Conservation (phyloP, 129 eudicot genomes). For the Centrapalus pauciflorus region DNA sequence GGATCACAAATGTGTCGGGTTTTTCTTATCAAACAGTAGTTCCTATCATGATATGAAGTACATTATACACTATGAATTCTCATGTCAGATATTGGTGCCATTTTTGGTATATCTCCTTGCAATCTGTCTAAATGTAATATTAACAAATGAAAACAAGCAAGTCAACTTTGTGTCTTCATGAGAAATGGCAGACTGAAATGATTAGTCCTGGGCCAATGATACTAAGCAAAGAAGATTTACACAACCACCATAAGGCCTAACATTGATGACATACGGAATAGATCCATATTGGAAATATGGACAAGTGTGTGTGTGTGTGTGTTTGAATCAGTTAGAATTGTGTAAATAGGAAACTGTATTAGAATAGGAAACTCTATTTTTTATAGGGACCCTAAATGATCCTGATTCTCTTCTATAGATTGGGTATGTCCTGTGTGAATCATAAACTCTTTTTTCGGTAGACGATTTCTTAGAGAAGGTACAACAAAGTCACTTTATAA, state of each 20-base stretch:
- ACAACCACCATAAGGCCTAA: background rate
- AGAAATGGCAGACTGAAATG: background rate
- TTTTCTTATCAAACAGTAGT: constrained; percentile 2
- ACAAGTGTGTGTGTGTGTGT: no score
- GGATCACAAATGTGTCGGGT: background rate
- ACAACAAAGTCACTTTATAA: no score
- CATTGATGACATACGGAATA: background rate
- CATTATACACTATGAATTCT: no score
- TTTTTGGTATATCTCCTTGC: background rate
- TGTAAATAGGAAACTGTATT: no score
- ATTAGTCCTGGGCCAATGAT: background rate
- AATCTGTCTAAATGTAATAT: background rate
- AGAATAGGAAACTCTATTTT: no score
- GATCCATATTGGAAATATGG: background rate
- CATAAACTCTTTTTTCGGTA: background rate
- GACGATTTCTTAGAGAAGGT: no score
- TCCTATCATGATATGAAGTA: no score
- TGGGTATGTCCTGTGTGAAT: no score
- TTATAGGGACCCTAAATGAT: no score
- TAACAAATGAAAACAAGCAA: background rate
- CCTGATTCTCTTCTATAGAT: no score
- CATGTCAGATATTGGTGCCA: background rate
- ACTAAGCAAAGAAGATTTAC: background rate
- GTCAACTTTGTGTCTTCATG: background rate
- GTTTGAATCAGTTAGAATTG: no score